phyloP scores from a whole-genome alignment of 768 basidiomycete species.

The Trametes gibbosa region DNA sequence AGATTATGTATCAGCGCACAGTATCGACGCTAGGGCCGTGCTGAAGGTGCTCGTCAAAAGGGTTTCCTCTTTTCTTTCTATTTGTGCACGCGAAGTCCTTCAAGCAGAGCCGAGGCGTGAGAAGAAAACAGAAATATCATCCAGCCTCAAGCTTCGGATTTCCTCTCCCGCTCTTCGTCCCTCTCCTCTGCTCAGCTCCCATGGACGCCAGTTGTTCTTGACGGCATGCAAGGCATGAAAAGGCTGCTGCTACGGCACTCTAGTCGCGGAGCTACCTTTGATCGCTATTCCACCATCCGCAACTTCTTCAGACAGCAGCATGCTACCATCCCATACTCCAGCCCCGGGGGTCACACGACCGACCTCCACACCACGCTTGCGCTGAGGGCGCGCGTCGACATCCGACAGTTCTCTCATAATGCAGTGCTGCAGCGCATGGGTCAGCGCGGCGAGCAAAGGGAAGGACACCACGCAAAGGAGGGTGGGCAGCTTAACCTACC shows the following conservation, averaged over 20 bases:
- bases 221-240: constrained; percentile 13
- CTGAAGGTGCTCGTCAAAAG: too few species aligned
- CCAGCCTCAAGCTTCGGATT: too few species aligned
- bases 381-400: neutral
- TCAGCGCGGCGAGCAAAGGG: neutral
- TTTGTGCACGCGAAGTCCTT: too few species aligned
- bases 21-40: too few species aligned
- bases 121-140: too few species aligned
- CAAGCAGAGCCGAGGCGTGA: too few species aligned
- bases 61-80: too few species aligned
- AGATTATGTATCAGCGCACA: too few species aligned
- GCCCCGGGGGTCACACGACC: neutral
- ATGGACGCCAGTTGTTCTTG: neutral
- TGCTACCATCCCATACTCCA: neutral
- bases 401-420: constrained; percentile 1
- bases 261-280: constrained; percentile 35
- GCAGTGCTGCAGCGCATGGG: neutral
- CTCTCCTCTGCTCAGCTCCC: neutral
- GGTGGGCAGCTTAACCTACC: neutral
- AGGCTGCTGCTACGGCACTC: constrained; percentile 16
- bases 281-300: constrained; percentile 59
- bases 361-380: neutral
- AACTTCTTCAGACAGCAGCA: constrained; percentile 49
- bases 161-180: too few species aligned
- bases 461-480: neutral